A percentile compares a stretch with the other conserved stretches of the same genome.
Conservation (phyloP, 2,329 filamentous ascomycete genomes). For the Paecilomyces fulvus region DNA sequence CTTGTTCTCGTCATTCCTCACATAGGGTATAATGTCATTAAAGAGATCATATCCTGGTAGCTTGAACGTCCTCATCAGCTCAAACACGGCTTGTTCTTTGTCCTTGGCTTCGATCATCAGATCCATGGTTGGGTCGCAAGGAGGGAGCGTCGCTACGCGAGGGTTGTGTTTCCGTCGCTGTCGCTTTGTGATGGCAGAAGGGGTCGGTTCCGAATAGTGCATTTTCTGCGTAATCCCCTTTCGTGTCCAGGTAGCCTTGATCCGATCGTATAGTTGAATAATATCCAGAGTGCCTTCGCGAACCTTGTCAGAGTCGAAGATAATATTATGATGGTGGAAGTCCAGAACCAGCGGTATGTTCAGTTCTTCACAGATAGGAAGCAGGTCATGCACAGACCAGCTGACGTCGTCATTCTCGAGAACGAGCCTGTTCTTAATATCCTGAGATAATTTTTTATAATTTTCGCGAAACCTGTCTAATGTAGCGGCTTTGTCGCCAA, state of each 20-base stretch:
- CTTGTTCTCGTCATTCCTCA: constrained; percentile 67
- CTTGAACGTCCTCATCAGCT: constrained; percentile 81
- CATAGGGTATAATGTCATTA: constrained; percentile 68
- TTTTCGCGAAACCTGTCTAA: constrained; percentile 69
- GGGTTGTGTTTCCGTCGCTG: constrained; percentile 80
- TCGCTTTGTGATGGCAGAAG: constrained; percentile 65
- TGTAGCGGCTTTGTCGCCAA: constrained; percentile 75
- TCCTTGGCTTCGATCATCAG: constrained; percentile 99
- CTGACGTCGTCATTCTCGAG: constrained; percentile 91
- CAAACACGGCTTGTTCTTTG: constrained; percentile 93
- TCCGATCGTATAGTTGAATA: constrained; percentile 63
- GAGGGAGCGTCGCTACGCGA: constrained; percentile 69
- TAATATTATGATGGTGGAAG: constrained; percentile 91
- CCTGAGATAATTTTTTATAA: constrained; percentile 57
- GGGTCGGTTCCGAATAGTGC: constrained; percentile 83
- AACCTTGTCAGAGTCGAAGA: constrained; percentile 64
- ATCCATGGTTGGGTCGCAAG: constrained; percentile 76
- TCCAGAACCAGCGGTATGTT: constrained; percentile 89
- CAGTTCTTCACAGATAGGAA: constrained; percentile 87
- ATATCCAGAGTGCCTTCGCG: constrained; percentile 83
- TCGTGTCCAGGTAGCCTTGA: constrained; percentile 71
- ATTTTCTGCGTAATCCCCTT: constrained; percentile 90
- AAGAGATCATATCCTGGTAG: constrained; percentile 70
- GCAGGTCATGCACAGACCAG: constrained; percentile 84
- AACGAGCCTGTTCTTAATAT: constrained; percentile 72